Base-by-base conservation (phyloP, 495 filamentous ascomycete genomes). In the Friedmanniomyces simplex region DNA sequence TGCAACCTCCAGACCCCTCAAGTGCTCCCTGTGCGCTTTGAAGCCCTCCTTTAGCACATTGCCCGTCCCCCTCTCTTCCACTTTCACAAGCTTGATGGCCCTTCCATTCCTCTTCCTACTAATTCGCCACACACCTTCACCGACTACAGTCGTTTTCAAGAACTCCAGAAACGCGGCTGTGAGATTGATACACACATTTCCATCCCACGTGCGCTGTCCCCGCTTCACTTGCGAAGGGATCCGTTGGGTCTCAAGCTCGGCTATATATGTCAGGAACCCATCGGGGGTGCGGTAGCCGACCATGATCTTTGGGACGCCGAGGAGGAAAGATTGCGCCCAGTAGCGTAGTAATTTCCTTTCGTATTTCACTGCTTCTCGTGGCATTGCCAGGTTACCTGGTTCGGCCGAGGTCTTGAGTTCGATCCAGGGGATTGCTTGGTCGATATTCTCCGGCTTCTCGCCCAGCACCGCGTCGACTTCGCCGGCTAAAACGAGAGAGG, bases 401-500 rank as follows among this genome's bases (percentile, higher is more conserved):
- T 85, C 81, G n/a, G 81, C 84, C 1, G 81, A 80, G 0, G 93
- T 97, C 68, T 99, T 99, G 49, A 99, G 76, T 69, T 99, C 93
- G 16, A 99, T 84, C 84, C 91, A 99, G 59, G 91, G 84, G 52
- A 88, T 86, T 1, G 86, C 82, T 4, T 76, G 75, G 36, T 82
- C 80, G 50, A 77, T 78, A 30, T 79, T 72, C 0, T 64, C 69
- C 0, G 89, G 87, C 66, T 90, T 91, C 55, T 73, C 77, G 65
- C 93, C 89, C 88, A 89, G 91, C 18, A 95, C 87, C 0, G 87
- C 88, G 72, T 99, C 93, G 11, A 99, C 91, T 69, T 99, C 93
- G 8, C 93, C 93, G n/a, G 89, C 93, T 1, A 98, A 73, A 34
- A 95, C 73, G 58, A 97, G 64, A 14, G 75, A 76, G 0, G 77